Evolutionary conservation across 345 rosid species (phyloP).

Genomic region (Hypericum perforatum): DNA sequence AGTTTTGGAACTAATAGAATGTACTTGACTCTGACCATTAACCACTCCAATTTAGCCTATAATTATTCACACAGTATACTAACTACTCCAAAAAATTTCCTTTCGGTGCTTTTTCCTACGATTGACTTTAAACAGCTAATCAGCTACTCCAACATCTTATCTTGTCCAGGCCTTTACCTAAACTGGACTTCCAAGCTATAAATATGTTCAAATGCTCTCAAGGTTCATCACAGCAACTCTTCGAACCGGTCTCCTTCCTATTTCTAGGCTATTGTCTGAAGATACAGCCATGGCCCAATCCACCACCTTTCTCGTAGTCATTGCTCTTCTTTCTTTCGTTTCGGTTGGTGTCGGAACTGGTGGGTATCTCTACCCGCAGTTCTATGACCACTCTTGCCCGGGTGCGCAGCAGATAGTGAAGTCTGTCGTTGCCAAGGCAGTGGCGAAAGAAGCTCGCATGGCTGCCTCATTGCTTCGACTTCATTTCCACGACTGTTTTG

Average conservation of each 20-base stretch:
- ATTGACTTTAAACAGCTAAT: conserved; percentile 5
- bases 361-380: conserved; percentile 27
- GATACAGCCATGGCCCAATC: conserved; percentile 28
- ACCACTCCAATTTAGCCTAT: no score
- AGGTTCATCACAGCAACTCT: conserved; percentile 16
- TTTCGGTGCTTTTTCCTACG: no score
- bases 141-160: conserved; percentile 18
- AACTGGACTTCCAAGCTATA: conserved; percentile 18
- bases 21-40: no score
- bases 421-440: conserved; percentile 24
- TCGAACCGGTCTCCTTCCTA: conserved; percentile 2
- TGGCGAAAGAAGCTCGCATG: conserved; percentile 23
- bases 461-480: conserved; percentile 27
- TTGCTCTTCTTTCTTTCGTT: conserved; percentile 38
- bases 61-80: no score
- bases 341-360: conserved; percentile 37
- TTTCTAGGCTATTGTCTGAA: conserved; percentile 3
- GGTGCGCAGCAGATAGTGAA: conserved; percentile 17
- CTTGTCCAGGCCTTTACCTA: conserved; percentile 13
- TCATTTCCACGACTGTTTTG: conserved; percentile 27
- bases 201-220: conserved; percentile 12
- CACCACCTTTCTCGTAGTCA: conserved; percentile 21
- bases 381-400: conserved; percentile 21
- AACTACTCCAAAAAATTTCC: no score
- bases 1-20: no score